phyloP scores from a whole-genome alignment of 192 early-diverging fungal genomes.

The Lobosporangium transversale region DNA sequence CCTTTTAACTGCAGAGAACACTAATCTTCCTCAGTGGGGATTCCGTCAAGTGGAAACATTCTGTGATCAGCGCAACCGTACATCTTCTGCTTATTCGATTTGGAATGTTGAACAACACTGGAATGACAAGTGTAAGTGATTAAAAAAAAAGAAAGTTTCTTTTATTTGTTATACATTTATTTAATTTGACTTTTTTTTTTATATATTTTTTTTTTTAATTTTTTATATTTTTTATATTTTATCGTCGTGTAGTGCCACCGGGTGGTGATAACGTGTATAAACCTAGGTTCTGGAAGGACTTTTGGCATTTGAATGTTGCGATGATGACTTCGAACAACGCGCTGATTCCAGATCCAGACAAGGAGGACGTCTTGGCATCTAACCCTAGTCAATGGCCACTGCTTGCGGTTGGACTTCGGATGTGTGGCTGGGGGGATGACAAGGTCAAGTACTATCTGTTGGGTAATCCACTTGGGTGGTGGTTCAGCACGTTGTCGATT shows the following conservation, averaged over 20 bases:
- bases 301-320: constrained; percentile 89
- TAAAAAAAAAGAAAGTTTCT: not conserved
- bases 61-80: constrained; percentile 77
- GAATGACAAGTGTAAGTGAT: constrained; percentile 73
- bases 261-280: constrained; percentile 71
- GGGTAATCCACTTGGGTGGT: constrained; percentile 96
- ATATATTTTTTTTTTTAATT: not conserved
- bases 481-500: constrained; percentile 70
- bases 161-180: constrained; percentile 25
- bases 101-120: constrained; percentile 96
- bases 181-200: too few relatives aligned
- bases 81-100: constrained; percentile 71
- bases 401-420: constrained; percentile 84
- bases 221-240: not conserved
- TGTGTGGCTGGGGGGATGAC: constrained; percentile 92
- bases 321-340: constrained; percentile 99
- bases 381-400: constrained; percentile 91
- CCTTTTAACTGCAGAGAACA: constrained; percentile 76
- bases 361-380: constrained; percentile 86
- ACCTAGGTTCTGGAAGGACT: constrained; percentile 83
- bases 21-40: constrained; percentile 94
- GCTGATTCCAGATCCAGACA: constrained; percentile 90
- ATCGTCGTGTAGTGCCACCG: constrained; percentile 85
- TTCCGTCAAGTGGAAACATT: constrained; percentile 93
- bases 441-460: constrained; percentile 90